Evolutionary conservation across 148 eudicot genomes (phyloP), one percentile per base, ranked within the genome.

Genomic region (Camellia granthamiana): DNA sequence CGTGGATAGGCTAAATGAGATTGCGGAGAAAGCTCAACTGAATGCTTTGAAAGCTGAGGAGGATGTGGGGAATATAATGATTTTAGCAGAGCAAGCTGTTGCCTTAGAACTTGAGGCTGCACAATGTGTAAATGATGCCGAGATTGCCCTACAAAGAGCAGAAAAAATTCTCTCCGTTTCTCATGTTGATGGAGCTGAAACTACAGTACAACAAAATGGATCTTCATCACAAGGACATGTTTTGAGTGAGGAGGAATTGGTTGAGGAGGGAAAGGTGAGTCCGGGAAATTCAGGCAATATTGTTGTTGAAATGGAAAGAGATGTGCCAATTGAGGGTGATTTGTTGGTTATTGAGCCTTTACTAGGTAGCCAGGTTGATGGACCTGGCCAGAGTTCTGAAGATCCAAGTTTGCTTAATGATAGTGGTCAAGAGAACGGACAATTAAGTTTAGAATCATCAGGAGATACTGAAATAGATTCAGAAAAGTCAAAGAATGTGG

Each of bases 31-130:
- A 82, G 97, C 97, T 61, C 85, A 87, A 72, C 70, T 62, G 63
- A 80, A 91, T 88, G 97, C 92, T 55, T 69, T 90, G 76, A 88
- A 88, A 86, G 98, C 97, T 19, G 99, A 96, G 69, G 99, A 93
- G 82, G 95, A 93, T 83, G 98, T 96, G 59, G 86, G 97, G 51
- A 92, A 88, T 52, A 86, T 96, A 84, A 96, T 96, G 99, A 87
- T 91, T 88, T 86, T 92, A 83, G 99, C 99, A 52, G 99, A 96
- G 83, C 92, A 96, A 84, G 99, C 99, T 79, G 99, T 96, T 82
- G 99, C 99, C 72, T 83, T 87, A 78, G 98, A 96, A 87, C 79
- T 96, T 49, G 92, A 92, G 91, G 98, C 95, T 82, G 85, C 98
- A 54, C 89, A 96, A 76, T 87, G 86, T 56, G 97, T 92, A 54